Percentiles rank a stretch among this genome's conserved stretches.
Conservation (phyloP, 2,329 filamentous ascomycete species). For the Colletotrichum sidae region DNA sequence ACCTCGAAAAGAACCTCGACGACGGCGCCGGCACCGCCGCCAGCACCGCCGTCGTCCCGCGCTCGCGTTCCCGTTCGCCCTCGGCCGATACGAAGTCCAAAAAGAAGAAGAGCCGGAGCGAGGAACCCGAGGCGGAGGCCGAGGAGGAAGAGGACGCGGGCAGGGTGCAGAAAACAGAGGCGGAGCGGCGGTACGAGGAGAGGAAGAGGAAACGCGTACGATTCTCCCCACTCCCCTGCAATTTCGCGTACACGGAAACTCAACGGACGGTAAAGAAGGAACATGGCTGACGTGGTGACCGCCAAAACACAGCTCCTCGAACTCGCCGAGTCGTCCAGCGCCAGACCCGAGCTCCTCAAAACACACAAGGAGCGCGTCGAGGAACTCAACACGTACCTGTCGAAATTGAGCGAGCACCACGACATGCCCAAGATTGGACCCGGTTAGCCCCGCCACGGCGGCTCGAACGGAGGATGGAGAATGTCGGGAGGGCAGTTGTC, state of each 20-base stretch:
- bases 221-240: slow-evolving; percentile 37
- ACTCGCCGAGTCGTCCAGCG: slow-evolving; percentile 70
- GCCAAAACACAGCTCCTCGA: slow-evolving; percentile 75
- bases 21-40: slow-evolving; percentile 48
- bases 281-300: slow-evolving; percentile 1
- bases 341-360: slow-evolving; percentile 83
- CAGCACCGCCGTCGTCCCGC: slow-evolving; percentile 58
- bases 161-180: slow-evolving; percentile 78
- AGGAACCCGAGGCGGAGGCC: slow-evolving; percentile 44
- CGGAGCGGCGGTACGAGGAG: slow-evolving; percentile 86
- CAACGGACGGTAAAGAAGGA: too few relatives aligned
- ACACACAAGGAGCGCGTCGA: slow-evolving; percentile 98
- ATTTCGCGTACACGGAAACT: too few relatives aligned
- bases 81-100: slow-evolving; percentile 42
- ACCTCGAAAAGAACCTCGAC: slow-evolving; percentile 61
- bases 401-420: slow-evolving; percentile 93
- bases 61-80: slow-evolving; percentile 42
- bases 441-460: slow-evolving; percentile 51
- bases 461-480: not conserved
- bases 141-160: slow-evolving; percentile 47
- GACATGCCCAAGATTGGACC: slow-evolving; percentile 86
- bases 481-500: not conserved
- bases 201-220: slow-evolving; percentile 81
- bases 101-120: slow-evolving; percentile 42
- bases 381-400: slow-evolving; percentile 93